Percentiles rank a stretch among this genome's conserved stretches.
These are phyloP conservation scores for Yueomyces sp. DNA, from an alignment of 805 yeast species.

Conservation along the genomic window DNA sequence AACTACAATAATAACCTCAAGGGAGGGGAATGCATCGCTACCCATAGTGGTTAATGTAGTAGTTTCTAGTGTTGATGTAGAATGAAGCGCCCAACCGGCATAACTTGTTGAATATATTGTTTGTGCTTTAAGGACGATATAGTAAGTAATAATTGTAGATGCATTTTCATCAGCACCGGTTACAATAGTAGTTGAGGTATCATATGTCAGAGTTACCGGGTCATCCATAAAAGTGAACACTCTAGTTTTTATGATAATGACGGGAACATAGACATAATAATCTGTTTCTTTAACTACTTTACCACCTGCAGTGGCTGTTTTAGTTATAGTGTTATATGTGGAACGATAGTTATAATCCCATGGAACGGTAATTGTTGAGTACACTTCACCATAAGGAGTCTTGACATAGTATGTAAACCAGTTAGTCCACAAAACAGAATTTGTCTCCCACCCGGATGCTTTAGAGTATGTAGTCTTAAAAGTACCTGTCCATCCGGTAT, in stretches of 20 bases:
- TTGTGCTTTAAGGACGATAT: neutral
- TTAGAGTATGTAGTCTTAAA: neutral
- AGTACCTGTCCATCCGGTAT: neutral
- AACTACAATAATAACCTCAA: conserved; percentile 1
- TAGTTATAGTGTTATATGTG: conserved; percentile 1
- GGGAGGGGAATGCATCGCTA: neutral
- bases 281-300: neutral
- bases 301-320: neutral
- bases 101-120: neutral
- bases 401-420: neutral
- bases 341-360: neutral
- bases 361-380: neutral
- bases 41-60: neutral
- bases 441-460: neutral
- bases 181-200: neutral
- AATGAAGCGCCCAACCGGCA: neutral
- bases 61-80: neutral
- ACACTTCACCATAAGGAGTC: neutral
- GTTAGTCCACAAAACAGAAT: neutral
- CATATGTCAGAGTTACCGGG: neutral
- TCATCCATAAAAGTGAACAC: neutral
- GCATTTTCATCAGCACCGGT: conserved; percentile 1
- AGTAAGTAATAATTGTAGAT: conserved; percentile 1
- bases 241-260: neutral
- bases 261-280: conserved; percentile 1